Evolutionary conservation across 495 filamentous ascomycete genomes (phyloP).

Genomic region (Neurospora sp.): DNA sequence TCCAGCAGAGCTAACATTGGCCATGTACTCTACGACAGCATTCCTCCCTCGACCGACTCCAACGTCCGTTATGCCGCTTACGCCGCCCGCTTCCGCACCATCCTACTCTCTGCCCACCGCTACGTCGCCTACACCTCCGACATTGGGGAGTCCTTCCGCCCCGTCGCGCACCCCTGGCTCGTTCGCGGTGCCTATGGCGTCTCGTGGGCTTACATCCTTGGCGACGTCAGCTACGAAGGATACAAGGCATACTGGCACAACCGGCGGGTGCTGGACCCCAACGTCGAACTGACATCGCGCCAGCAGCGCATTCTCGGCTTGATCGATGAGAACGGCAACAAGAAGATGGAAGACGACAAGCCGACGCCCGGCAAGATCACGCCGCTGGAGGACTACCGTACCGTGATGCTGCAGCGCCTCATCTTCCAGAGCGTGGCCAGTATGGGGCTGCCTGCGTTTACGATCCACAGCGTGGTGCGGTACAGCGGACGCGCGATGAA

Average conservation of each 20-base stretch:
- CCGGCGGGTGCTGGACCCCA: constrained; percentile 47
- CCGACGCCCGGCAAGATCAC: constrained; percentile 46
- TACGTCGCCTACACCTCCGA: constrained; percentile 98
- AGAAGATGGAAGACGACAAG: constrained; percentile 1
- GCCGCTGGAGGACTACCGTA: constrained; percentile 78
- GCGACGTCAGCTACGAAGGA: constrained; percentile 86
- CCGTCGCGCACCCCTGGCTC: constrained; percentile 74
- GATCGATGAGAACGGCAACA: constrained; percentile 8
- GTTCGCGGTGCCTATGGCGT: constrained; percentile 80
- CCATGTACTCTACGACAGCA: constrained; percentile 38
- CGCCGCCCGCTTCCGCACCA: constrained; percentile 73
- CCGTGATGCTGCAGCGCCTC: constrained; percentile 82
- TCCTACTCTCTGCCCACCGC: constrained; percentile 82
- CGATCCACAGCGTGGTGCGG: constrained; percentile 82
- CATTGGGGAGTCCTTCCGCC: constrained; percentile 93
- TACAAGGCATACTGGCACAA: constrained; percentile 91
- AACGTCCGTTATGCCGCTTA: constrained; percentile 89
- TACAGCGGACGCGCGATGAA: constrained; percentile 80
- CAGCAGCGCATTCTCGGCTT: constrained; percentile 28
- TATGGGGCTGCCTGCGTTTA: constrained; percentile 93
- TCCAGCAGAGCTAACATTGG: constrained; percentile 1
- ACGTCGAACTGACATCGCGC: constrained; percentile 30
- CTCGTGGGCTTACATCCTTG: constrained; percentile 84
- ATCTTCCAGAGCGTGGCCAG: constrained; percentile 83
- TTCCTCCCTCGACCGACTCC: constrained; percentile 71